These are phyloP conservation scores for Aspergillus piperis DNA, from an alignment of 2,329 filamentous ascomycete species.

Conservation along the genomic window DNA sequence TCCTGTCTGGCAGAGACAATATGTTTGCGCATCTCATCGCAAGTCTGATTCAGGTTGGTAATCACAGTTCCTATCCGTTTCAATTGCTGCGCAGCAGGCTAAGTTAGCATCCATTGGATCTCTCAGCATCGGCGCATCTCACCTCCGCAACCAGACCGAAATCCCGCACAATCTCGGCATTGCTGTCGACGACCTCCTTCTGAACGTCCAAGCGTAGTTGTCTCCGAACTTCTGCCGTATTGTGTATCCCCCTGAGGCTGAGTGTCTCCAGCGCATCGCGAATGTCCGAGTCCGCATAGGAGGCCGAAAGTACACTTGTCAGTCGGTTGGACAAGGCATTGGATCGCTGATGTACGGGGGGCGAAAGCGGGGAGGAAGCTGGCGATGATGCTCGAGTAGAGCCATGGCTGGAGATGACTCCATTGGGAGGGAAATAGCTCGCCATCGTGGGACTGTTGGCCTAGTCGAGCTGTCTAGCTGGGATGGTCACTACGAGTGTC, in stretches of 20 bases:
- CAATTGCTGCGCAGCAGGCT: conserved; percentile 66
- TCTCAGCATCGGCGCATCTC: conserved; percentile 29
- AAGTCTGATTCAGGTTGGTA: conserved; percentile 74
- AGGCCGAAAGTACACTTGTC: conserved; percentile 82
- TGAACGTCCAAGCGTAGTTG: conserved; percentile 81
- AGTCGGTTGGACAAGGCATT: conserved; percentile 80
- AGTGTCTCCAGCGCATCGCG: conserved; percentile 78
- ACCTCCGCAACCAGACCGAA: conserved; percentile 90
- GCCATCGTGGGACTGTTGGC: conserved; percentile 31
- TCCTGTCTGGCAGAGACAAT: conserved; percentile 74
- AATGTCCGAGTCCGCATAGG: conserved; percentile 90
- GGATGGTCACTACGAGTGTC: conserved; percentile 21
- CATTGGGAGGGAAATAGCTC: conserved; percentile 35
- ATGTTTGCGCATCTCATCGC: conserved; percentile 76
- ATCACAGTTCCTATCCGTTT: conserved; percentile 79
- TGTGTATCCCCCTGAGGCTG: conserved; percentile 69
- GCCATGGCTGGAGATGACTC: conserved; percentile 24
- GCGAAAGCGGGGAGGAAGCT: conserved; percentile 32
- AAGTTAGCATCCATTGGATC: conserved; percentile 16
- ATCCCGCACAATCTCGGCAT: conserved; percentile 83
- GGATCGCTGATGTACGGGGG: conserved; percentile 36
- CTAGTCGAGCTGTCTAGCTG: background rate
- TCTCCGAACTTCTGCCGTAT: conserved; percentile 75
- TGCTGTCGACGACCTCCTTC: conserved; percentile 88
- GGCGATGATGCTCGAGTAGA: conserved; percentile 26